phyloP scores from a whole-genome alignment of 805 yeast genomes.

The Helenozyma baotianmanensis region DNA sequence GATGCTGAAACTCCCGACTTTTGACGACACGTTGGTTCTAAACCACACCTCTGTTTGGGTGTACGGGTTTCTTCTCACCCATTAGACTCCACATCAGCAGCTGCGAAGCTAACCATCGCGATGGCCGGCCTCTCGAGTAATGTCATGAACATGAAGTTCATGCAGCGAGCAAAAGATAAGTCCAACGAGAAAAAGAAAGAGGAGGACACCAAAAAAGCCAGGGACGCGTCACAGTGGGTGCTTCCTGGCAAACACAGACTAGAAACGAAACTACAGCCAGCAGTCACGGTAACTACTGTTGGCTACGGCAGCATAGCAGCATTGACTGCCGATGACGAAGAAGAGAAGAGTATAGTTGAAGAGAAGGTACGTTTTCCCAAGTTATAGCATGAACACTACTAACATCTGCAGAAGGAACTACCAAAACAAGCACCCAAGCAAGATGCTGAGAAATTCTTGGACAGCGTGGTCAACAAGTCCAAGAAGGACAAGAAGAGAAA shows the following conservation, averaged over 20 bases:
- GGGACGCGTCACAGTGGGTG: constrained; percentile 52
- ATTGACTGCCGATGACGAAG: constrained; percentile 5
- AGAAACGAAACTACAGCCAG: constrained; percentile 20
- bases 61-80: too few species aligned
- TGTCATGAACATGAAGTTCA: constrained; percentile 78
- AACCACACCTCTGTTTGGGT: too few species aligned
- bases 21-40: too few species aligned
- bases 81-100: too few species aligned
- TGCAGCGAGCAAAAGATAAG: constrained; percentile 39
- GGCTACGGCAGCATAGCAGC: constrained; percentile 39
- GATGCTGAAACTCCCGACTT: too few species aligned
- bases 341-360: constrained; percentile 2
- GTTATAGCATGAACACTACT: background rate
- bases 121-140: constrained; percentile 47
- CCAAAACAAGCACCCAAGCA: constrained; percentile 1
- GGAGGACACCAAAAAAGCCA: constrained; percentile 32
- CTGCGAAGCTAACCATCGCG: too few species aligned
- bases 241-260: constrained; percentile 28
- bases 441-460: constrained; percentile 13
- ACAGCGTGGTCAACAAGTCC: constrained; percentile 9
- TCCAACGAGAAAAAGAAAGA: constrained; percentile 26
- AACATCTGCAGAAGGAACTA: too few species aligned
- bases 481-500: constrained; percentile 8
- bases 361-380: background rate
- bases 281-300: constrained; percentile 24